These are phyloP conservation scores for Ichthyophthirius multifiliis DNA, from an alignment of 169 alveolate species.

Conservation along the genomic window DNA sequence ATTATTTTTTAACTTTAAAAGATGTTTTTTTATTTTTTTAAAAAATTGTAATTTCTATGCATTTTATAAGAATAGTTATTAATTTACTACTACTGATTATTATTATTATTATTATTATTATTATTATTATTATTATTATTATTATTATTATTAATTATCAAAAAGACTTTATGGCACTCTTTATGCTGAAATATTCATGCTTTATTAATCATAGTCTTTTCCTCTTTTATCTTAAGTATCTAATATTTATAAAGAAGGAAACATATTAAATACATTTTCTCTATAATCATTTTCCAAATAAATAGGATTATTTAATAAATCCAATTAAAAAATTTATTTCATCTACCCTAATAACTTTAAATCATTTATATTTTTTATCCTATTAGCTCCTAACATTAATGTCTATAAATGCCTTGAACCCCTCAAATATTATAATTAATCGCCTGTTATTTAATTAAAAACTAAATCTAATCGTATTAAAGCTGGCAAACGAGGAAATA, in stretches of 20 bases:
- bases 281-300: background rate
- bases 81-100: background rate
- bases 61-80: background rate
- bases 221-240: constrained; percentile 7
- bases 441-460: background rate
- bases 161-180: background rate
- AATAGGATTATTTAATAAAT: background rate
- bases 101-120: too few species aligned
- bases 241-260: background rate
- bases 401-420: constrained; percentile 7
- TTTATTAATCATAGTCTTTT: background rate
- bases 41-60: background rate
- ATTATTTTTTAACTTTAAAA: background rate
- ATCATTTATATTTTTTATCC: background rate
- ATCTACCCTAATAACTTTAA: background rate
- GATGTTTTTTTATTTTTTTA: background rate
- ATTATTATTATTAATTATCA: background rate
- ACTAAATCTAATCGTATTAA: constrained; percentile 9
- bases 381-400: background rate
- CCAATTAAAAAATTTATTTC: background rate
- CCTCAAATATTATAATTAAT: background rate
- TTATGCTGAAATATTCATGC: background rate
- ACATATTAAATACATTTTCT: background rate
- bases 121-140: too few species aligned
- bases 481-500: background rate